Evolutionary conservation across 2,329 filamentous ascomycete genomes (phyloP).

Genomic region (Aspergillus vadensis): DNA sequence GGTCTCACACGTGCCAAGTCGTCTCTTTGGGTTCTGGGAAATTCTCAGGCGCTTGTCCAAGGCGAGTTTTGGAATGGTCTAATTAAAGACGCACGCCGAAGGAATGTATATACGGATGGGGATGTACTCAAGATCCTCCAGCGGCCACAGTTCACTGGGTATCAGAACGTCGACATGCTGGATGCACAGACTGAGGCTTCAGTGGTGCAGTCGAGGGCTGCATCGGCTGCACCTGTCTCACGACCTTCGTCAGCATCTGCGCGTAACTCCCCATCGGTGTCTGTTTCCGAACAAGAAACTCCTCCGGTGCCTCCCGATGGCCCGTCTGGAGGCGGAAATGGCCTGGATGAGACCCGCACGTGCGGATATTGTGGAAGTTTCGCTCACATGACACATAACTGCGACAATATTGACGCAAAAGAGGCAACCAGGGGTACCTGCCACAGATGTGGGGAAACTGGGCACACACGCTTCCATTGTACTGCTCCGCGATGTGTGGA

Average conservation of each 20-base stretch:
- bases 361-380: conserved; percentile 52
- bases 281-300: conserved; percentile 30
- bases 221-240: conserved; percentile 31
- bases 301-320: conserved; percentile 34
- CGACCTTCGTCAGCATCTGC: conserved; percentile 35
- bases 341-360: conserved; percentile 45
- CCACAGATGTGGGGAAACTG: conserved; percentile 43
- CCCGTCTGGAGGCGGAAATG: conserved; percentile 47
- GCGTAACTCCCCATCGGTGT: conserved; percentile 23
- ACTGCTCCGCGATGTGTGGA: conserved; percentile 44
- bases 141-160: conserved; percentile 53
- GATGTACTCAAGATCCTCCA: conserved; percentile 59
- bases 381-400: conserved; percentile 47
- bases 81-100: conserved; percentile 74
- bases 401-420: conserved; percentile 48
- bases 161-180: conserved; percentile 47
- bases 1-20: conserved; percentile 95
- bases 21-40: conserved; percentile 93
- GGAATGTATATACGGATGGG: conserved; percentile 75
- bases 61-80: conserved; percentile 90
- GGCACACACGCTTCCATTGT: conserved; percentile 44
- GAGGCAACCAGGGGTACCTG: conserved; percentile 43
- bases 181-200: conserved; percentile 31
- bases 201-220: conserved; percentile 16
- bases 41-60: conserved; percentile 80